Base-by-base conservation (phyloP, 495 filamentous ascomycete species). In the Xylaria scruposa region DNA sequence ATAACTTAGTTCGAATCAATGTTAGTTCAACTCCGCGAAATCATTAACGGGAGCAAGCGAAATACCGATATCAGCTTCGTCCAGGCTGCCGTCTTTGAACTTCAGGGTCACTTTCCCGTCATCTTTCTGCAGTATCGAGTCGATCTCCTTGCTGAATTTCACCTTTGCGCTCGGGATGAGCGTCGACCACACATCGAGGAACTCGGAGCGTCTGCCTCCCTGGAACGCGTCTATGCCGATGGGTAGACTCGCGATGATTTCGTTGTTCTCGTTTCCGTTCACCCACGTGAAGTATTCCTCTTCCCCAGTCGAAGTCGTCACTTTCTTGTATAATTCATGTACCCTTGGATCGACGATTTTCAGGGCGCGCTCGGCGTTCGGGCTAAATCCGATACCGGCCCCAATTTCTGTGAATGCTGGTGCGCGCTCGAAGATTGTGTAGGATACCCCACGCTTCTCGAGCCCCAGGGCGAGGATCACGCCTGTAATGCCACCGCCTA, bases 401-500 rank as follows among this genome's bases (percentile, higher is more conserved):
- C 89, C 89, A 54, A 90, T 85, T 74, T 90, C 89, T 15, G 81
- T 79, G 77, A 89, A 87, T 1, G 72, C 77, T 0, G 81, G 63
- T 0, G 86, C 82, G 2, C 86, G 85, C 79, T 91, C 90, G 74
- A 90, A 91, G 49, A 91, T 79, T 4, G 81, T 82, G 65, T 84
- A 86, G 4, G 73, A 69, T 29, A 90, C 74, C 2, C 76, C 73
- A 73, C 87, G 88, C n/a, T 80, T 81, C 67, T 86, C 82, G 9
- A 91, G 83, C 24, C 84, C 89, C 0, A 86, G 78, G 13, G 88
- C 88, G 0, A 91, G 83, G 65, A 81, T 80, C 40, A 90, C 80
- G 24, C 90, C 90, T 1, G 87, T 85, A 59, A 91, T 89, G 13
- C 90, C 90, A 42, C 83, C 88, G 65, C 90, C 90, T 56, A 91